Percentiles rank a stretch among this genome's conserved stretches.
These are phyloP conservation scores for Aegle marmelos DNA, from an alignment of 345 rosid genomes.

Conservation along the genomic window DNA sequence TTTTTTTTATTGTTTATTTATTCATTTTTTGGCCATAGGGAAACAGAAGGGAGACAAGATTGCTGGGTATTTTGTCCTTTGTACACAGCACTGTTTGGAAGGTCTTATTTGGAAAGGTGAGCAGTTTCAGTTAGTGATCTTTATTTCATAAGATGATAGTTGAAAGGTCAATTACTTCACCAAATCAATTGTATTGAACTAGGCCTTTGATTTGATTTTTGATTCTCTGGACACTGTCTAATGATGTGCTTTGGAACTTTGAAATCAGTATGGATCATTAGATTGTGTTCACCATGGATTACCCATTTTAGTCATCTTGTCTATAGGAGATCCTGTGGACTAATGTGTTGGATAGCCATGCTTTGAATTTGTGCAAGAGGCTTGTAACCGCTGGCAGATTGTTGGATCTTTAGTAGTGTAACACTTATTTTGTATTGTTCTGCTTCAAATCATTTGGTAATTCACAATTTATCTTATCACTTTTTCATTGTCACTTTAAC, in stretches of 20 bases:
- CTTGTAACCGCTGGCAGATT: not conserved
- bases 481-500: conserved; percentile 9
- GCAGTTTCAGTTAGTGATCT: not conserved
- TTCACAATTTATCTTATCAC: not conserved
- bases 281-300: not conserved
- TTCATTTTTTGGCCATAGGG: conserved; percentile 48
- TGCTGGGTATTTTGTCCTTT: conserved; percentile 86
- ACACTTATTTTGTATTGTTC: not conserved
- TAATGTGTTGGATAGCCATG: not conserved
- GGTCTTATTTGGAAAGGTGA: conserved; percentile 90
- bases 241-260: not conserved
- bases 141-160: not conserved
- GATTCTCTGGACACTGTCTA: not conserved
- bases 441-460: not conserved
- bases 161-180: conserved; percentile 1
- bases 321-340: not conserved
- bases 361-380: not conserved
- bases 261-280: not conserved
- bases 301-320: not conserved
- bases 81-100: conserved; percentile 99
- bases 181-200: not conserved
- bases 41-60: conserved; percentile 91
- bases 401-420: not conserved
- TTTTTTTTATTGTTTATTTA: not conserved
- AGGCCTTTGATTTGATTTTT: not conserved